These are phyloP conservation scores for Obba rivulosa DNA, from an alignment of 768 basidiomycete species.

Conservation along the genomic window DNA sequence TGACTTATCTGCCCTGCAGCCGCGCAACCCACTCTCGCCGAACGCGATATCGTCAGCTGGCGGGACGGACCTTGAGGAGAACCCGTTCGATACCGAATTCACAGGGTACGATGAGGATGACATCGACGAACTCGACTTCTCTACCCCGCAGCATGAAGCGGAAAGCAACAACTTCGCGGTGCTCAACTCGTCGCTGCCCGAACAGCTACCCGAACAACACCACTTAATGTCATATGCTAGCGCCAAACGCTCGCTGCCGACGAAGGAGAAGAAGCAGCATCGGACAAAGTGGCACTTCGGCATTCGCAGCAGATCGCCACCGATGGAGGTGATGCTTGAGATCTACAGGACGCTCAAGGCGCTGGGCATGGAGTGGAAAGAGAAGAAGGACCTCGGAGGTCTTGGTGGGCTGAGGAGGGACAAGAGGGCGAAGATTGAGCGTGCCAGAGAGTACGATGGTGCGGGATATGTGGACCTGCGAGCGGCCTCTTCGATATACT, in stretches of 20 bases:
- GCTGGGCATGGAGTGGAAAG: slow-evolving; percentile 96
- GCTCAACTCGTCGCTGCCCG: slow-evolving; percentile 81
- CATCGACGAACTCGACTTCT: slow-evolving; percentile 49
- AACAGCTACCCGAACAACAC: slow-evolving; percentile 55
- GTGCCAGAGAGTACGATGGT: slow-evolving; percentile 59
- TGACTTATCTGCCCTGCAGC: slow-evolving; percentile 33
- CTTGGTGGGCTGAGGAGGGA: slow-evolving; percentile 46
- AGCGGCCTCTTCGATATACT: slow-evolving; percentile 76
- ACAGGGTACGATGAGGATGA: slow-evolving; percentile 49
- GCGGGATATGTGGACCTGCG: slow-evolving; percentile 52
- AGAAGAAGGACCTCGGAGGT: slow-evolving; percentile 76
- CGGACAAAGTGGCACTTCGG: slow-evolving; percentile 98
- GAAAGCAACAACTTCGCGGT: slow-evolving; percentile 73
- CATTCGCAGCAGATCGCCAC: slow-evolving; percentile 88
- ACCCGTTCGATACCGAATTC: slow-evolving; percentile 80
- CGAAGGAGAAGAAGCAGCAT: slow-evolving; percentile 63
- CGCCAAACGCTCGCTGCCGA: slow-evolving; percentile 39
- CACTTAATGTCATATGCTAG: slow-evolving; percentile 66
- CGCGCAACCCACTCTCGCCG: slow-evolving; percentile 66
- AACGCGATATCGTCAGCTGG: slow-evolving; percentile 54
- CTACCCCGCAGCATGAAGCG: slow-evolving; percentile 37
- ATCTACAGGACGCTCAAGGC: slow-evolving; percentile 90
- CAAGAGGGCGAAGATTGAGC: slow-evolving; percentile 46
- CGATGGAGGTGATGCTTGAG: slow-evolving; percentile 99
- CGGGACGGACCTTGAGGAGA: slow-evolving; percentile 58